Evolutionary conservation across 2,329 filamentous ascomycete genomes (phyloP).

Genomic region (Colletotrichum eremochloae): DNA sequence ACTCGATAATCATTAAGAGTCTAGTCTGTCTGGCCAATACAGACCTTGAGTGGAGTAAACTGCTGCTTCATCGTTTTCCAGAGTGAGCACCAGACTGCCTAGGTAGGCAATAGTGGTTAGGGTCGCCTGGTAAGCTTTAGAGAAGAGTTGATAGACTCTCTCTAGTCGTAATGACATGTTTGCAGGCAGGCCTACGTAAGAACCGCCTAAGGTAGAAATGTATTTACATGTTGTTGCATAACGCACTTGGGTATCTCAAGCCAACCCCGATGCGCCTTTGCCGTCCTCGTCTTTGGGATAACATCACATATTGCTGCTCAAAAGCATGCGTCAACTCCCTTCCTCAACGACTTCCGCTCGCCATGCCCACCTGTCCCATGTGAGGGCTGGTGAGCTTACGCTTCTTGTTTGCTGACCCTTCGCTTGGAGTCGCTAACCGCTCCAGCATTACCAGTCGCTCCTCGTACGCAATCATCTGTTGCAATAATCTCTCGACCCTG

Average conservation of each 20-base stretch:
- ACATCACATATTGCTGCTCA: background rate
- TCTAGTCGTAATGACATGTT: too few species aligned
- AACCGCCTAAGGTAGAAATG: background rate
- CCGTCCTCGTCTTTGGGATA: conserved; percentile 6
- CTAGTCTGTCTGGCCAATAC: background rate
- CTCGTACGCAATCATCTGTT: conserved; percentile 35
- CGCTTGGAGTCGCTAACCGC: conserved; percentile 2
- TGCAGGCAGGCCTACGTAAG: background rate
- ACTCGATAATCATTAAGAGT: background rate
- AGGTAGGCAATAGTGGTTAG: background rate
- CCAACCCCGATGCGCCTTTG: conserved; percentile 7
- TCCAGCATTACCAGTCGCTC: conserved; percentile 17
- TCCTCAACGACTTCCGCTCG: conserved; percentile 33
- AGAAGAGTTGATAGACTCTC: background rate
- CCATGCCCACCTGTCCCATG: background rate
- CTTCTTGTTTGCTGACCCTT: conserved; percentile 32
- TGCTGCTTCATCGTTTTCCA: background rate
- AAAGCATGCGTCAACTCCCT: background rate
- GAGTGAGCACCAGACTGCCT: too few species aligned
- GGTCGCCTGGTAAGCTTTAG: background rate
- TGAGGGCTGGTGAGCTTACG: conserved; percentile 13
- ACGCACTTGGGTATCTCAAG: conserved; percentile 26
- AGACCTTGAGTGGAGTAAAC: background rate
- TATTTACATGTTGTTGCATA: background rate
- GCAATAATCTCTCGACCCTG: conserved; percentile 18